A percentile compares a stretch with the other conserved stretches of the same genome.
Conservation (phyloP, 2,329 filamentous ascomycete genomes). For the Clonostachys sp. region DNA sequence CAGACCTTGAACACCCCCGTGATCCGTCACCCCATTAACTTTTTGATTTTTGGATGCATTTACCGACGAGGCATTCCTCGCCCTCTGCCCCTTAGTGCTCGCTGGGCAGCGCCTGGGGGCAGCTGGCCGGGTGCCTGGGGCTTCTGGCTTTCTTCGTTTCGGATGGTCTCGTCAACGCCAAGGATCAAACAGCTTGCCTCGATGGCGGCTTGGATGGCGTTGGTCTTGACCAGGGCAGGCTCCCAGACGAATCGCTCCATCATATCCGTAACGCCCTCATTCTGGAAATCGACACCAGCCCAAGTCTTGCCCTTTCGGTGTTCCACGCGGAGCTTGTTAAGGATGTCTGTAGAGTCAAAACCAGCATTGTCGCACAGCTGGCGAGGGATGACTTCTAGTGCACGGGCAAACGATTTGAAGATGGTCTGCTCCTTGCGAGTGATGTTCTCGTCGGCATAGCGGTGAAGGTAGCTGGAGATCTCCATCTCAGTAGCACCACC, state of each 20-base stretch:
- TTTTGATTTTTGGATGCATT: constrained; percentile 2
- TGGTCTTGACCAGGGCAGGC: constrained; percentile 91
- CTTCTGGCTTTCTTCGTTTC: constrained; percentile 87
- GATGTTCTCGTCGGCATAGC: constrained; percentile 88
- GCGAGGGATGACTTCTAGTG: constrained; percentile 91
- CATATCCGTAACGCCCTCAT: constrained; percentile 92
- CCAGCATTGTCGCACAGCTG: constrained; percentile 98
- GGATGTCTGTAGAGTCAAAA: constrained; percentile 96
- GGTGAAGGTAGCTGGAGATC: constrained; percentile 86
- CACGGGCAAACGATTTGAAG: constrained; percentile 97
- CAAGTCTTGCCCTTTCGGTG: constrained; percentile 89
- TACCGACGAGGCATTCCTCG: constrained; percentile 86
- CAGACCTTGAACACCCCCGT: no score
- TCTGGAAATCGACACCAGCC: constrained; percentile 92
- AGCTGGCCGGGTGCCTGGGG: constrained; percentile 76
- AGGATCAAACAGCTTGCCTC: constrained; percentile 95
- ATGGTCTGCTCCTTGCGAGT: constrained; percentile 94
- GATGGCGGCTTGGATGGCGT: constrained; percentile 92
- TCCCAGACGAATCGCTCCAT: constrained; percentile 97
- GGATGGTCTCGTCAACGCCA: constrained; percentile 96
- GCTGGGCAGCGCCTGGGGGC: constrained; percentile 80
- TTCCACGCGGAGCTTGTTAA: constrained; percentile 93
- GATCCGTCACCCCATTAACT: no score
- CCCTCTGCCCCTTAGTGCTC: constrained; percentile 77
- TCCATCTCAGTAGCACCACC: constrained; percentile 97